These are phyloP conservation scores for Fragilariopsis cylindrus DNA, from an alignment of 108 stramenopile genomes.

Conservation along the genomic window DNA sequence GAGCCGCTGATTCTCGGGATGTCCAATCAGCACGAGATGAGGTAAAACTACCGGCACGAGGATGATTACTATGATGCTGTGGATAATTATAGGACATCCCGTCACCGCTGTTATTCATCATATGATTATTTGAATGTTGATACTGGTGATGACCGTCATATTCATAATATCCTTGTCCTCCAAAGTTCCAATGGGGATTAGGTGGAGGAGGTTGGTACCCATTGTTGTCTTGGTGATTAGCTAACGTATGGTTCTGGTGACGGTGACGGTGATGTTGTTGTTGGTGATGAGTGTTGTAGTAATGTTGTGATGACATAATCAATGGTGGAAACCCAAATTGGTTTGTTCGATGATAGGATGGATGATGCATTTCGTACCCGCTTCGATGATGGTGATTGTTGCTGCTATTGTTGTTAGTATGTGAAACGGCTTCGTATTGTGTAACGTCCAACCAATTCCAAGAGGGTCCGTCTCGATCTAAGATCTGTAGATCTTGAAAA, in stretches of 20 bases:
- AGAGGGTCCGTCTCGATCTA: slow-evolving; percentile 87
- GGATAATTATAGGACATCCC: not conserved
- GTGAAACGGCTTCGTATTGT: slow-evolving; percentile 35
- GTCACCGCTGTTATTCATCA: not conserved
- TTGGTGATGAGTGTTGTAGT: not conserved
- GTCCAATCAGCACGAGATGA: slow-evolving; percentile 58
- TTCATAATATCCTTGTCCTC: not conserved
- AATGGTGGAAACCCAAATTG: not conserved
- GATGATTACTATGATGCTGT: slow-evolving; percentile 4
- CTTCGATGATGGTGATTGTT: slow-evolving; percentile 15
- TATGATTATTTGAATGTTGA: slow-evolving; percentile 6
- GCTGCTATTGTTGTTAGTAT: slow-evolving; percentile 13
- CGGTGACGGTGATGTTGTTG: slow-evolving; percentile 4
- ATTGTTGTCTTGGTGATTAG: slow-evolving; percentile 14
- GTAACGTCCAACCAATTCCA: slow-evolving; percentile 80
- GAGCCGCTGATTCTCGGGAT: slow-evolving; percentile 47
- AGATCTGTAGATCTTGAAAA: slow-evolving; percentile 91
- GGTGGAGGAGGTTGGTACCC: not conserved
- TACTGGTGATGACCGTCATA: slow-evolving; percentile 25
- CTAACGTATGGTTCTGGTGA: slow-evolving; percentile 4
- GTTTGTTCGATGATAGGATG: slow-evolving; percentile 6
- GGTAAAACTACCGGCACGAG: slow-evolving; percentile 14
- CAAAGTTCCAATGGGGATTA: slow-evolving; percentile 17
- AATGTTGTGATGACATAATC: not conserved
- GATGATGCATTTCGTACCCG: slow-evolving; percentile 4